Evolutionary conservation across 306 rosid species (phyloP).

Genomic region (Pachyrhizus erosus): DNA sequence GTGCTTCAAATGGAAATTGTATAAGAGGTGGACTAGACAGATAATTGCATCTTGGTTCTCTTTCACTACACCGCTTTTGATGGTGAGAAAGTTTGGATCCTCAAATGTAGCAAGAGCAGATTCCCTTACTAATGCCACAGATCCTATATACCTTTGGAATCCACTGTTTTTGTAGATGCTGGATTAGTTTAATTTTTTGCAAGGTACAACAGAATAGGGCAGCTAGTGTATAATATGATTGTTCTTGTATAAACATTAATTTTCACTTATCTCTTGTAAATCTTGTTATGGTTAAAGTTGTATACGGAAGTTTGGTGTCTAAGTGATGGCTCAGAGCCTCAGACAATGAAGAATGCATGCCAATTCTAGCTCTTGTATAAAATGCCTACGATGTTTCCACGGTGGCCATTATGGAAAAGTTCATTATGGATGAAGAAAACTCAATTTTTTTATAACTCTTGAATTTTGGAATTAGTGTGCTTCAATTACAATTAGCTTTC

Average conservation of each 20-base stretch:
- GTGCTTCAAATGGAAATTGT: conserved; percentile 27
- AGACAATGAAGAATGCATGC: conserved; percentile 4
- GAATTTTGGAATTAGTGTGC: not conserved
- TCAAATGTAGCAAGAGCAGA: conserved; percentile 16
- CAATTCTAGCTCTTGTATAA: conserved; percentile 14
- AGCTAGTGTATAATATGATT: conserved; percentile 36
- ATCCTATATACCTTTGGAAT: conserved; percentile 35
- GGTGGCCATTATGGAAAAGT: not conserved
- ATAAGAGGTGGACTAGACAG: not conserved
- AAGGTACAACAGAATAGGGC: conserved; percentile 38
- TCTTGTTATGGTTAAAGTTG: conserved; percentile 30
- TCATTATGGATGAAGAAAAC: not conserved
- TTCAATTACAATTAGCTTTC: not conserved
- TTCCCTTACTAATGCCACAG: not conserved
- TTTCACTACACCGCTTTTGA: conserved; percentile 27
- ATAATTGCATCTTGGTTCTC: conserved; percentile 24
- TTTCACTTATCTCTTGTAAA: conserved; percentile 41
- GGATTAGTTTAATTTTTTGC: conserved; percentile 29
- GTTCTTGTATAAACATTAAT: conserved; percentile 11
- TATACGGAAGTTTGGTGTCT: conserved; percentile 19
- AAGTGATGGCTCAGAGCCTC: not conserved
- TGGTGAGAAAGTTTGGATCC: conserved; percentile 41
- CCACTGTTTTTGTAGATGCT: conserved; percentile 29
- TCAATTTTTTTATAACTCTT: not conserved
- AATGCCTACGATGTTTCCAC: not conserved